Evolutionary conservation across 2,329 filamentous ascomycete species (phyloP), one percentile per base, ranked within the genome.

Genomic region (Curvularia verruculosa): DNA sequence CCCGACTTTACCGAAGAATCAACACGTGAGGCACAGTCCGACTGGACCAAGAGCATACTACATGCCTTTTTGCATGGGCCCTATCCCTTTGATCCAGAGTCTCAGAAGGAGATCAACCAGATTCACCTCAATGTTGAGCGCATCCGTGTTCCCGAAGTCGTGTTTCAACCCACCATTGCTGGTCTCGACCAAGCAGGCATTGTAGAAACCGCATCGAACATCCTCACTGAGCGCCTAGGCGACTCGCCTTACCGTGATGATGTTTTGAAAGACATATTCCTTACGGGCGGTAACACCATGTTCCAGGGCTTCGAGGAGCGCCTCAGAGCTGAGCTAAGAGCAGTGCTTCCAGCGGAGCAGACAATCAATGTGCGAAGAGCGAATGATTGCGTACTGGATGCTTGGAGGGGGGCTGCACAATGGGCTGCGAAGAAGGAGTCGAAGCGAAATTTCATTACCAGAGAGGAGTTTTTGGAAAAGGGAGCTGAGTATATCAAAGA

Each of bases 111-210:
- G 78, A 86, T 87, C 18, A 88, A 92, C 75, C 94, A 98, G 77
- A 81, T 99, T 49, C 95, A 99, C 76, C 86, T 99, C 62, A 99
- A 99, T 75, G 92, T 99, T 52, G 93, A 98, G 81, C 89, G 94
- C 54, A 96, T 98, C 76, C 89, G 93, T 49, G 92, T 96, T 2
- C 93, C 93, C 3, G 94, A 98, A 79, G 89, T 97, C 8, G 85
- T 96, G 18, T 97, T 97, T 80, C 91, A 96, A 72, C 94, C 93
- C 0, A 88, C 89, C 15, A 96, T 98, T 71, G 93, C 93, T 0
- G 93, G 93, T 6, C 80, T 97, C 45, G 93, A 98, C 75, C 95
- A 99, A 79, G 92, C 94, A 1, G 95, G 95, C 26, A 85, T 99
- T 49, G 84, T 96, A 18, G 95, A 99, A 76, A 96, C 98, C 56